Conservation (phyloP, 2,329 filamentous ascomycete species). For the Fusarium falciforme region DNA sequence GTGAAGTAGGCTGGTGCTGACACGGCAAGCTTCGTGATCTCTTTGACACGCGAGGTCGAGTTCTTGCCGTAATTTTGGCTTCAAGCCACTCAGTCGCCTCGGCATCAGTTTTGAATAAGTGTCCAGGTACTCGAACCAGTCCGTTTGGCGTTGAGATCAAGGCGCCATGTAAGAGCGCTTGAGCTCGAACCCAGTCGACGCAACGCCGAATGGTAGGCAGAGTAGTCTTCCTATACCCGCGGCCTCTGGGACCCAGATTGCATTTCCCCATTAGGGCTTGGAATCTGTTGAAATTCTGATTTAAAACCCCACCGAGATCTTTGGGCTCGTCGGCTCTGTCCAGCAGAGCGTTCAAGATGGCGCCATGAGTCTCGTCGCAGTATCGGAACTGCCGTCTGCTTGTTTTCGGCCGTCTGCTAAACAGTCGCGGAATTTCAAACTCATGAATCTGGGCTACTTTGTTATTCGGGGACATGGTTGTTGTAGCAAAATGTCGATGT, state of each 20-base stretch:
- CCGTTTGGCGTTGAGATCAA: neutral
- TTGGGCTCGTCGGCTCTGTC: neutral
- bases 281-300: neutral
- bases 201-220: neutral
- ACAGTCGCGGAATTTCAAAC: neutral
- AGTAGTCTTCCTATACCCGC: neutral
- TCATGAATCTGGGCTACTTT: no score
- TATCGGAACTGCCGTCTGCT: no score
- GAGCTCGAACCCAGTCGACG: neutral
- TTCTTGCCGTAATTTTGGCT: neutral
- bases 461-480: neutral
- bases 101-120: neutral
- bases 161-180: neutral
- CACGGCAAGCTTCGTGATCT: neutral
- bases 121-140: neutral
- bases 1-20: neutral
- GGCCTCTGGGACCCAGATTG: neutral
- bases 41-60: neutral
- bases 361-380: neutral
- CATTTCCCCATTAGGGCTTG: neutral
- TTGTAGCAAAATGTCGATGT: neutral
- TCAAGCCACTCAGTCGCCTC: neutral
- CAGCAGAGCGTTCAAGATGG: neutral
- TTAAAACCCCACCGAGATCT: no score
- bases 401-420: no score